Percentiles rank a stretch among this genome's conserved stretches.
These are phyloP conservation scores for Amniculicola lignicola DNA, from an alignment of 495 filamentous ascomycete species.

Conservation along the genomic window DNA sequence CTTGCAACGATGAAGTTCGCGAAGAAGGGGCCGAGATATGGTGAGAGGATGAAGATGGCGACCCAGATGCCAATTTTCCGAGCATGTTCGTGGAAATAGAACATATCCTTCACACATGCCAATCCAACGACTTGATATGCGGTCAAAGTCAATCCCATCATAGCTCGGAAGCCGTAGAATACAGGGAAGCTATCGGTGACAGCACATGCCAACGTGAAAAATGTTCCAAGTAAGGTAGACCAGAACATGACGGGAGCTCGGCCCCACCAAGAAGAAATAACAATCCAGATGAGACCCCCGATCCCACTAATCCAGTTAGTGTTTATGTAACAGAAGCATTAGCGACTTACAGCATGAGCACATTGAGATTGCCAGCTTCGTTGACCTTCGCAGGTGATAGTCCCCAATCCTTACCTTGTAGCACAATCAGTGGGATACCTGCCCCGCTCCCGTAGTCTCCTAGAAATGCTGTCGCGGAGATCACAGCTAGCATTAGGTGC, in stretches of 20 bases:
- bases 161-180: constrained; percentile 31
- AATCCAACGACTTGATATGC: constrained; percentile 56
- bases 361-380: constrained; percentile 30
- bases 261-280: constrained; percentile 57
- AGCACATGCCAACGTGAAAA: constrained; percentile 53
- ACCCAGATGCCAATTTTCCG: constrained; percentile 64
- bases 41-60: constrained; percentile 52
- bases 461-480: constrained; percentile 54
- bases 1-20: constrained; percentile 54
- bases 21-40: constrained; percentile 61
- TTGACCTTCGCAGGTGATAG: constrained; percentile 27
- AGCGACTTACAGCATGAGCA: constrained; percentile 26
- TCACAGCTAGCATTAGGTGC: constrained; percentile 52
- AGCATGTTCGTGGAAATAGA: constrained; percentile 63
- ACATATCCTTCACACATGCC: constrained; percentile 64
- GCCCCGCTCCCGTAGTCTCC: constrained; percentile 57
- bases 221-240: constrained; percentile 53
- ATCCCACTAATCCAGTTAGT: constrained; percentile 44
- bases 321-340: neutral
- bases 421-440: constrained; percentile 53
- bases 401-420: constrained; percentile 46
- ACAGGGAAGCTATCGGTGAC: constrained; percentile 60
- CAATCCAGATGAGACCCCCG: constrained; percentile 55
- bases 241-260: constrained; percentile 60
- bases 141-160: constrained; percentile 40